Evolutionary conservation across 1,284 basidiomycete species (phyloP).

Genomic region (Tetrapyrgos nigripes): DNA sequence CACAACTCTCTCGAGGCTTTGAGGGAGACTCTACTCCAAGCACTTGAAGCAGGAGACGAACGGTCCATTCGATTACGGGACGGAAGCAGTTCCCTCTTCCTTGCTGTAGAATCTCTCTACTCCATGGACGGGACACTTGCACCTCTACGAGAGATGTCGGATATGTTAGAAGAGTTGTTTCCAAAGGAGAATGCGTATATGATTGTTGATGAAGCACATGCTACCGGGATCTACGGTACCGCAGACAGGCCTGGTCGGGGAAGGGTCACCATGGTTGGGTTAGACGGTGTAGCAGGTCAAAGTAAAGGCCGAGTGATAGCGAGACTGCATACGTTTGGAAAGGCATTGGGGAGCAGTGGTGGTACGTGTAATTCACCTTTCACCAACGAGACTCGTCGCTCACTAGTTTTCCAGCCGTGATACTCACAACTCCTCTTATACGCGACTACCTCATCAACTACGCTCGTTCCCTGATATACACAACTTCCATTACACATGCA

Average conservation of each 20-base stretch:
- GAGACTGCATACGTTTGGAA: conserved; percentile 65
- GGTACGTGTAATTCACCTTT: conserved; percentile 49
- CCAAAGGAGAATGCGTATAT: conserved; percentile 70
- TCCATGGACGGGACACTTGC: conserved; percentile 96
- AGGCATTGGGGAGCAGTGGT: conserved; percentile 70
- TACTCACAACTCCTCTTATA: conserved; percentile 76
- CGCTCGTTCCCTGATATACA: conserved; percentile 90
- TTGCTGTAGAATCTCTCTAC: conserved; percentile 92
- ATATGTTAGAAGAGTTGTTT: conserved; percentile 62
- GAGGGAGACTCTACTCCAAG: conserved; percentile 27
- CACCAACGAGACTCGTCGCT: conserved; percentile 14
- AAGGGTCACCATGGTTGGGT: conserved; percentile 64
- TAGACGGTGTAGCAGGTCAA: conserved; percentile 46
- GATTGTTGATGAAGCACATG: conserved; percentile 91
- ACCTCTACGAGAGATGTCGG: conserved; percentile 73
- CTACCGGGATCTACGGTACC: conserved; percentile 83
- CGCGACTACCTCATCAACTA: conserved; percentile 93
- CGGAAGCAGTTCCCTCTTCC: conserved; percentile 48
- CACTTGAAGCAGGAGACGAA: not conserved
- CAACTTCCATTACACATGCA: conserved; percentile 79
- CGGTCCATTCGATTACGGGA: conserved; percentile 34
- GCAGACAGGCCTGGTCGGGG: conserved; percentile 82
- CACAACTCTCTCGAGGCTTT: conserved; percentile 77
- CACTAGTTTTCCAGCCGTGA: conserved; percentile 61
- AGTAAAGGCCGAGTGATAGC: conserved; percentile 59